Percentiles rank a stretch among this genome's conserved stretches.
These are phyloP conservation scores for Hypoxylon perforatum DNA, from an alignment of 495 filamentous ascomycete genomes.

Conservation along the genomic window DNA sequence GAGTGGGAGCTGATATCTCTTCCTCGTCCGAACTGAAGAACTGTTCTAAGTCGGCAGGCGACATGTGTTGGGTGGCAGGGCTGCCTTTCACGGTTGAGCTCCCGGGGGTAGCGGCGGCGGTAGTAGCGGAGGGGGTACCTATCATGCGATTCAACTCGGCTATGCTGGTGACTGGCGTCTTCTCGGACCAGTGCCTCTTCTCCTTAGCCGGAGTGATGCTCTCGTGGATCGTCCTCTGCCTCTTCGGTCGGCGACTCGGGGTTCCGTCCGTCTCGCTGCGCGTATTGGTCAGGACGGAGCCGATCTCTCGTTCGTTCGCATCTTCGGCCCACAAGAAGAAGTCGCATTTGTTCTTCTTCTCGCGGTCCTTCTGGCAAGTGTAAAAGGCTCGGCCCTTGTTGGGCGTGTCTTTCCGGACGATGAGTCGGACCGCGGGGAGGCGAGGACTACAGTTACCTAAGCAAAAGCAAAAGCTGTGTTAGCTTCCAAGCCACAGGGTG, in stretches of 20 bases:
- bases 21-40: constrained; percentile 37
- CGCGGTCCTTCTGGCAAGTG: constrained; percentile 67
- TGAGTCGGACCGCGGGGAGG: constrained; percentile 67
- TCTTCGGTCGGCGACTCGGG: constrained; percentile 22
- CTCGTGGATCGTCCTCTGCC: constrained; percentile 40
- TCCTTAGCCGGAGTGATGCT: constrained; percentile 41
- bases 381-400: constrained; percentile 79
- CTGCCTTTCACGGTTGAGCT: constrained; percentile 13
- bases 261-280: constrained; percentile 43
- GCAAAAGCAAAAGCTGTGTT: constrained; percentile 5
- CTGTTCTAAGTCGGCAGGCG: constrained; percentile 10
- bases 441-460: constrained; percentile 73
- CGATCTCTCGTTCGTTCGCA: constrained; percentile 67
- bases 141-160: constrained; percentile 25
- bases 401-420: constrained; percentile 71
- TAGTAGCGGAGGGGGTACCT: constrained; percentile 20
- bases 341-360: constrained; percentile 60
- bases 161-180: constrained; percentile 26
- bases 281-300: constrained; percentile 60
- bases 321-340: constrained; percentile 80
- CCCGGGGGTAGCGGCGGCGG: constrained; percentile 8
- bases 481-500: not conserved
- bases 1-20: constrained; percentile 7
- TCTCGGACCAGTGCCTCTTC: constrained; percentile 33
- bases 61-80: not conserved